Evolutionary conservation across 192 early-diverging fungal genomes (phyloP).

Genomic region (Chytriomyces confervae): DNA sequence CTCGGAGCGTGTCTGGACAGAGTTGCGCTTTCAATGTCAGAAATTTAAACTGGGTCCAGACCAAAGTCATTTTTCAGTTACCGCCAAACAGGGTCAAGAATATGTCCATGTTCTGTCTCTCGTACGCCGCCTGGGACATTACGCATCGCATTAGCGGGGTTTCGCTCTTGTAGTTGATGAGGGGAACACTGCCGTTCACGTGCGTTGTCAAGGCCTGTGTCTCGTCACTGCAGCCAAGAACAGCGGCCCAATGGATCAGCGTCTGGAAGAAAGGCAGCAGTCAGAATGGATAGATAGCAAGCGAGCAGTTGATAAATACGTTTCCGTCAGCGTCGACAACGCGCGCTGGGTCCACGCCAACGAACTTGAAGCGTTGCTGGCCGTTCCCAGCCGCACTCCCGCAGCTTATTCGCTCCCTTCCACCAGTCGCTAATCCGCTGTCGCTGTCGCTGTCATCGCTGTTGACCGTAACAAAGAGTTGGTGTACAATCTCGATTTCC

Average conservation of each 20-base stretch:
- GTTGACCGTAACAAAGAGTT: neutral
- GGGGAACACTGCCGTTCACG: conserved; percentile 63
- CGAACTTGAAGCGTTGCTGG: neutral
- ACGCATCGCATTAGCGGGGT: conserved; percentile 88
- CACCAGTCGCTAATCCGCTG: neutral
- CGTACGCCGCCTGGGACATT: conserved; percentile 83
- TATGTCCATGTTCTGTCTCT: conserved; percentile 76
- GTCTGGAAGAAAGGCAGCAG: conserved; percentile 61
- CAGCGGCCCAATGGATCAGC: conserved; percentile 93
- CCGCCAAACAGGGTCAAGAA: conserved; percentile 72
- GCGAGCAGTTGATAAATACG: too few relatives aligned
- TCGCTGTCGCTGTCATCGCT: too few relatives aligned
- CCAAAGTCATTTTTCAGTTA: conserved; percentile 37
- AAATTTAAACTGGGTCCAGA: neutral
- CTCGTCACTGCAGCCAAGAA: conserved; percentile 75
- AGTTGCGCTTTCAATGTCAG: neutral
- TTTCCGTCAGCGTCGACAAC: too few relatives aligned
- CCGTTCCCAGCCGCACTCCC: neutral
- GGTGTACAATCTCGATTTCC: neutral
- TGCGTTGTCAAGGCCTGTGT: conserved; percentile 76
- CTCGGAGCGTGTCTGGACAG: neutral
- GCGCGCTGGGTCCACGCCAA: neutral
- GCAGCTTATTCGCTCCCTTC: neutral
- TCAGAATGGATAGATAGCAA: neutral
- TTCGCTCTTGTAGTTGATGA: conserved; percentile 81